phyloP scores from a whole-genome alignment of 2,329 filamentous ascomycete species.

The Emergomyces africanus region DNA sequence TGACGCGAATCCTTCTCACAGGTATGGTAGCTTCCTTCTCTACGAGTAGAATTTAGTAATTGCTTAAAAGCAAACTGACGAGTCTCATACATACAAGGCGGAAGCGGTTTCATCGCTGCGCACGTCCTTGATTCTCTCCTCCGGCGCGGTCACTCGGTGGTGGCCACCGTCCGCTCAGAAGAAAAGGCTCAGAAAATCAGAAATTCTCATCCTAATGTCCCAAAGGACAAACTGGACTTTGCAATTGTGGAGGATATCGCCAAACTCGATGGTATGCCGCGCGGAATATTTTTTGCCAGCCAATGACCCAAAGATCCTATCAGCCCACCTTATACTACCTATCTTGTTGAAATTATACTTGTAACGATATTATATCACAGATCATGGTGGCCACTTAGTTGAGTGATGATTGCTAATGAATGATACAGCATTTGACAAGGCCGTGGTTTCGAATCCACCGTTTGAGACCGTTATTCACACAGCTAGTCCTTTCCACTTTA shows the following conservation, averaged over 20 bases:
- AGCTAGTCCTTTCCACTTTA: constrained; percentile 61
- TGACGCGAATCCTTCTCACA: constrained; percentile 18
- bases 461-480: constrained; percentile 66
- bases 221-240: constrained; percentile 48
- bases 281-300: background rate
- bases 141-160: constrained; percentile 44
- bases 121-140: constrained; percentile 50
- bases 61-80: background rate
- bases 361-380: background rate
- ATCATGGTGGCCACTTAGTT: background rate
- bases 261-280: constrained; percentile 17
- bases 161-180: constrained; percentile 50
- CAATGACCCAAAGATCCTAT: background rate
- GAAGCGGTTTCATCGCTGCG: constrained; percentile 53
- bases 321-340: no score
- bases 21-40: constrained; percentile 2
- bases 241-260: constrained; percentile 62
- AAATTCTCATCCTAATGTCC: constrained; percentile 37
- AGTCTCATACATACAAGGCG: constrained; percentile 29
- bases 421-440: constrained; percentile 49
- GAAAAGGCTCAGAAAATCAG: constrained; percentile 51
- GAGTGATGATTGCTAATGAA: background rate
- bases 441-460: constrained; percentile 47
- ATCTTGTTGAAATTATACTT: no score
- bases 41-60: background rate